Conservation (phyloP, 169 alveolate species). For the Plasmodium coatneyi region DNA sequence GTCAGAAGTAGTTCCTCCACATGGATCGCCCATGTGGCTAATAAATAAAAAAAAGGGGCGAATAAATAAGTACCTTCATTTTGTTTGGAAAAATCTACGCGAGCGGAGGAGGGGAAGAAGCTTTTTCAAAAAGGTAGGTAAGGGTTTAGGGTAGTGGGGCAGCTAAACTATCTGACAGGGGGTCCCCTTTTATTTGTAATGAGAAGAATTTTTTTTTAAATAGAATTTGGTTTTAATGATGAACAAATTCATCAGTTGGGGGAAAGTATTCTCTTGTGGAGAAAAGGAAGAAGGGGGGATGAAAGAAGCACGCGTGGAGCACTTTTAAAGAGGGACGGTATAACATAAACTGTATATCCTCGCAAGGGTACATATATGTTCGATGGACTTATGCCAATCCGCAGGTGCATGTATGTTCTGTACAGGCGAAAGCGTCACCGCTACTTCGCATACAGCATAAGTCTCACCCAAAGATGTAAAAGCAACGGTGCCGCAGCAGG, state of each 20-base stretch:
- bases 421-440: neutral
- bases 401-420: neutral
- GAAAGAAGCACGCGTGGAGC: neutral
- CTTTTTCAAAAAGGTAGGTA: neutral
- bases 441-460: neutral
- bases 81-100: neutral
- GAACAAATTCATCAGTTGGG: neutral
- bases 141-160: neutral
- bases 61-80: neutral
- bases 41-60: neutral
- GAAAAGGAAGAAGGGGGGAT: neutral
- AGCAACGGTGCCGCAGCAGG: neutral
- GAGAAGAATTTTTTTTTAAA: neutral
- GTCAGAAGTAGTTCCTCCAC: neutral
- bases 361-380: neutral
- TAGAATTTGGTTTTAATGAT: neutral
- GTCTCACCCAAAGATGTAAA: neutral
- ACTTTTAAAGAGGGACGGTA: neutral
- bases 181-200: neutral
- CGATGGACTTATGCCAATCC: neutral
- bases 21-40: neutral
- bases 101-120: neutral
- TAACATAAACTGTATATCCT: neutral
- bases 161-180: neutral
- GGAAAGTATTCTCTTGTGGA: neutral